phyloP scores from a whole-genome alignment of 768 basidiomycete genomes.

The Hebeloma cylindrosporum region DNA sequence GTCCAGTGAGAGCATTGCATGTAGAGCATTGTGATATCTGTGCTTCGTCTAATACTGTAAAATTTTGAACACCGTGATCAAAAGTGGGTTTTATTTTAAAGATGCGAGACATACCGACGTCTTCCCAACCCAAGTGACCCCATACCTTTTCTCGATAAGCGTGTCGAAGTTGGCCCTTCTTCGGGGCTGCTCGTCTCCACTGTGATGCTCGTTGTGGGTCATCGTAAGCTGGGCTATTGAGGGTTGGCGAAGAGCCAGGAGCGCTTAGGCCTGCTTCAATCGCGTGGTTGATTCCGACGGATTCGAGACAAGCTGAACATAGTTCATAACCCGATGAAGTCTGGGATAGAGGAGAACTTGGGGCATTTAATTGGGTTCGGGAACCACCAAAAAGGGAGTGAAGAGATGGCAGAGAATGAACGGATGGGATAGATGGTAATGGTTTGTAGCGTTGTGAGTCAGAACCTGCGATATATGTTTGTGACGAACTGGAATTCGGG shows the following conservation, averaged over 20 bases:
- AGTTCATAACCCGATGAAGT: constrained; percentile 70
- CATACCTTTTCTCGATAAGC: constrained; percentile 86
- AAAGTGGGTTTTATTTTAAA: no score
- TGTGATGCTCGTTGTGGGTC: constrained; percentile 54
- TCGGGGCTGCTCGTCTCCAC: constrained; percentile 68
- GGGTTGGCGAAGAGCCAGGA: constrained; percentile 46
- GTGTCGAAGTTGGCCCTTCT: constrained; percentile 79
- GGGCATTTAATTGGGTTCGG: constrained; percentile 19
- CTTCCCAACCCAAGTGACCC: constrained; percentile 82
- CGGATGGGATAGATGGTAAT: constrained; percentile 39
- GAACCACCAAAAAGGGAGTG: constrained; percentile 20
- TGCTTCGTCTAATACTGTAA: constrained; percentile 65
- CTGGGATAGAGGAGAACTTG: constrained; percentile 20
- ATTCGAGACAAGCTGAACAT: constrained; percentile 77
- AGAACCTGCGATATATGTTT: constrained; percentile 36
- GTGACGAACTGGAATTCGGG: constrained; percentile 36
- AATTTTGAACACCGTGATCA: constrained; percentile 7
- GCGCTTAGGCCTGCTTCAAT: constrained; percentile 53
- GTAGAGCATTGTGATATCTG: constrained; percentile 72
- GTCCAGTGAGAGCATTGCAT: constrained; percentile 62
- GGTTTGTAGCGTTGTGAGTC: constrained; percentile 40
- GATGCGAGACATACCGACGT: constrained; percentile 86
- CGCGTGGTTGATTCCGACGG: constrained; percentile 76
- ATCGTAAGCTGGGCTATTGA: constrained; percentile 47
- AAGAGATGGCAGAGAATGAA: constrained; percentile 28